Conservation (phyloP, 768 basidiomycete species). For the Pholiota conissans region DNA sequence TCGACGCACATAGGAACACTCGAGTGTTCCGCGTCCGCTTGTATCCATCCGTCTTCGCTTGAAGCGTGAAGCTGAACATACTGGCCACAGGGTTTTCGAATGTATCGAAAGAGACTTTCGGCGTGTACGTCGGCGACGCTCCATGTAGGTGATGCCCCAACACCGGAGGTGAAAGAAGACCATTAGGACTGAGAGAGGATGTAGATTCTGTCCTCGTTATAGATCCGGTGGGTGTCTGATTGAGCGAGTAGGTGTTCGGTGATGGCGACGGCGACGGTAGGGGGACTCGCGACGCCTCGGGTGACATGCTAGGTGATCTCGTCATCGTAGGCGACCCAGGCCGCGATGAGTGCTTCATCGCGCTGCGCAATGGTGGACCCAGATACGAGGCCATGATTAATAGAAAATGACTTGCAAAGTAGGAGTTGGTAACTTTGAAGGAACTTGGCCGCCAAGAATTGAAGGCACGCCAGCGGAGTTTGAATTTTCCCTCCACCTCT, state of each 20-base stretch:
- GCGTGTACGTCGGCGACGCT: constrained; percentile 39
- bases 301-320: constrained; percentile 10
- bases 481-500: constrained; percentile 3
- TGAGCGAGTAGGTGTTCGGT: not conserved
- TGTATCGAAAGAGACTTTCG: constrained; percentile 85
- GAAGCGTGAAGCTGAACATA: constrained; percentile 88
- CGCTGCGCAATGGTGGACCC: constrained; percentile 19
- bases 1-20: constrained; percentile 88
- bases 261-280: constrained; percentile 12
- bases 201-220: constrained; percentile 13
- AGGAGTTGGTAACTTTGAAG: not conserved
- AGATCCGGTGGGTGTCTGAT: not conserved
- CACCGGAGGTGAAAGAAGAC: not conserved
- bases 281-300: constrained; percentile 11
- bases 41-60: constrained; percentile 84
- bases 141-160: constrained; percentile 2
- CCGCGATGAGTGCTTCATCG: constrained; percentile 27
- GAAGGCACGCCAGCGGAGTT: constrained; percentile 6
- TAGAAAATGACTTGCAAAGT: not conserved
- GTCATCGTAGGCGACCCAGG: constrained; percentile 20
- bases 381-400: constrained; percentile 2
- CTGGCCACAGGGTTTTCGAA: constrained; percentile 78
- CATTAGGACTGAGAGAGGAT: constrained; percentile 1
- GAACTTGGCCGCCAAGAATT: too few relatives aligned
- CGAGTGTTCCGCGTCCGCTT: constrained; percentile 73